Conservation (phyloP, 1,284 basidiomycete genomes). For the Ceratobasidium sp. region DNA sequence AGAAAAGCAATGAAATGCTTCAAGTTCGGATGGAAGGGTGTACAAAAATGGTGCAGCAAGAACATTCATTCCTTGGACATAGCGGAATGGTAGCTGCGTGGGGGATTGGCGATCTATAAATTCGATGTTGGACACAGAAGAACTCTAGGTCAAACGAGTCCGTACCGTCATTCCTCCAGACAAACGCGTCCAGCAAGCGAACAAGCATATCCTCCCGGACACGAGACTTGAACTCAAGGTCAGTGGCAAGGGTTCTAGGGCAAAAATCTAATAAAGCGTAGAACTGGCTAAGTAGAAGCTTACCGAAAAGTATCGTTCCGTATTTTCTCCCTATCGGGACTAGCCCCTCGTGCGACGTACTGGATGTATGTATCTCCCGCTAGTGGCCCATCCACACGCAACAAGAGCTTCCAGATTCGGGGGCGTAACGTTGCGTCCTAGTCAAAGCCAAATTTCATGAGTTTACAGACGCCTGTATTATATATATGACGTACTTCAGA, state of each 20-base stretch:
- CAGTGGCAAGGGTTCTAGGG: slow-evolving; percentile 89
- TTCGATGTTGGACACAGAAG: background rate
- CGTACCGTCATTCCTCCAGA: slow-evolving; percentile 90
- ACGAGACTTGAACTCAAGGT: slow-evolving; percentile 92
- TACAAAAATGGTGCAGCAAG: slow-evolving; percentile 97
- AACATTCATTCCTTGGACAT: slow-evolving; percentile 99
- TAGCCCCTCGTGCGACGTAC: slow-evolving; percentile 87
- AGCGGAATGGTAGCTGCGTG: slow-evolving; percentile 82
- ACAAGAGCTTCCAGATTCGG: slow-evolving; percentile 91
- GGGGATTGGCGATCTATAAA: slow-evolving; percentile 73
- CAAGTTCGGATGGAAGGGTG: slow-evolving; percentile 93
- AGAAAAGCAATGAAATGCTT: slow-evolving; percentile 95
- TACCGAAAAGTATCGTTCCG: slow-evolving; percentile 84
- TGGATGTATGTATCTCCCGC: slow-evolving; percentile 81
- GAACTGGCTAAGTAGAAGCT: slow-evolving; percentile 43
- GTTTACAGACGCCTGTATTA: slow-evolving; percentile 45
- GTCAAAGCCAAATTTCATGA: slow-evolving; percentile 25
- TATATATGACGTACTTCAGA: slow-evolving; percentile 61
- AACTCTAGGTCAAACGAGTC: background rate
- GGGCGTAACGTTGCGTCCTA: slow-evolving; percentile 82
- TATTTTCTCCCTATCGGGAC: slow-evolving; percentile 90
- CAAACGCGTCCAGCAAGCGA: slow-evolving; percentile 93
- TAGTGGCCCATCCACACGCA: slow-evolving; percentile 79
- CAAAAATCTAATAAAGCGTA: slow-evolving; percentile 40
- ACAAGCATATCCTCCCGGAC: slow-evolving; percentile 98